Evolutionary conservation across 148 eudicot species (phyloP), one percentile per base, ranked within the genome.

Genomic region (Silene uniflora): DNA sequence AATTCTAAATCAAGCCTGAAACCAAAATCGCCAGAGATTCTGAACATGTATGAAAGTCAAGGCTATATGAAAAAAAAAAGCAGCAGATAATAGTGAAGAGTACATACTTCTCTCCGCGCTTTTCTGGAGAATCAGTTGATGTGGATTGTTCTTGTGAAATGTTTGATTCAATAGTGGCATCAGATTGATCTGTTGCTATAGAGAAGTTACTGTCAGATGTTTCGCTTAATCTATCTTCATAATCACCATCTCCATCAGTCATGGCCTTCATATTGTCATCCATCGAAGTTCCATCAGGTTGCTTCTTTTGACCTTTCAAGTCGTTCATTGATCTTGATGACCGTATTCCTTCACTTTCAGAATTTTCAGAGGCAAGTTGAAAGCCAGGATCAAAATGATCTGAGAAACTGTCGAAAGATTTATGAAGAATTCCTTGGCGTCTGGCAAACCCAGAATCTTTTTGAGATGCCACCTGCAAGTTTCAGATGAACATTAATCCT

Each of bases 21-120:
- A 52, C 56, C 56, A 52, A 52, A 10, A 52, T 52, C 17, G 56
- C 18, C 18, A 52, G 56, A 11, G 14, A 52, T 13, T 52, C 56
- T 13, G 17, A 12, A 52, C 56, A 52, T 49, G 14, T 49, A 49
- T 16, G 56, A 52, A 52, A 10, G 56, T 18, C 17, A 52, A 12
- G 18, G 17, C 4, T 52, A 32, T 10, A 67, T 39, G 3, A 14
- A 42, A 71, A 27, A 54, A 59, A 16, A 52, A 52, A 52, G 56
- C 14, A 52, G 56, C 56, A 39, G 49, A 69, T 12, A 12, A 39
- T 58, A 67, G 65, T 32, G 32, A 68, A 69, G 24, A 78, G 24
- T 18, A 83, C 86, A 75, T 83, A 92, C 98, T 80, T 89, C 39
- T 83, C 83, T 21, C n/a, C 64, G 73, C 69, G 79, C 67, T 73